Evolutionary conservation across 1,284 basidiomycete species (phyloP).

Genomic region (Thecaphora frezii): DNA sequence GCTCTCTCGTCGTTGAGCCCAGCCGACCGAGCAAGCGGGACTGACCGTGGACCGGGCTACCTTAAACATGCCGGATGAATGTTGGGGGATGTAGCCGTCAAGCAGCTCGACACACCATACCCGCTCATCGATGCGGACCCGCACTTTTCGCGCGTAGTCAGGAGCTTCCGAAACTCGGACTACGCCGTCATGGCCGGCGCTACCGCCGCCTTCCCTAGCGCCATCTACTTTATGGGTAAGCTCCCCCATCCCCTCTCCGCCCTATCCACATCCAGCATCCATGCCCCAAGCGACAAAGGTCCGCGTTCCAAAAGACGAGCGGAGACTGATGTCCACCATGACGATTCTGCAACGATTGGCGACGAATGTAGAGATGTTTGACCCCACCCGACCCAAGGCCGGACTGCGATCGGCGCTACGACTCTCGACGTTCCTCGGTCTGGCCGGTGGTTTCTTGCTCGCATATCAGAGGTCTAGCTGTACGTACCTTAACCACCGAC

Average conservation of each 20-base stretch:
- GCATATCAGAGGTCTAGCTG: conserved; percentile 75
- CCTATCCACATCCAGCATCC: not conserved
- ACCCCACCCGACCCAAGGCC: conserved; percentile 45
- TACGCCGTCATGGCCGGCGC: conserved; percentile 80
- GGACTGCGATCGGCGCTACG: conserved; percentile 44
- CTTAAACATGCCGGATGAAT: too few species aligned
- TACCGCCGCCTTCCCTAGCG: conserved; percentile 76
- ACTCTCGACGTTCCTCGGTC: conserved; percentile 63
- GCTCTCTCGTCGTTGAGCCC: too few species aligned
- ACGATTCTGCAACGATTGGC: too few species aligned
- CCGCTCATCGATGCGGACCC: conserved; percentile 75
- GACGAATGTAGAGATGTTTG: conserved; percentile 51
- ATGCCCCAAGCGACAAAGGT: too few species aligned
- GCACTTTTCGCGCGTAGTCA: conserved; percentile 80
- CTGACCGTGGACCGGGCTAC: too few species aligned
- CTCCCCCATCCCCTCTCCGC: not conserved
- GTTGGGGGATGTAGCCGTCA: too few species aligned
- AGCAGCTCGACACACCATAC: conserved; percentile 52
- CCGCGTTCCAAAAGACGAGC: too few species aligned
- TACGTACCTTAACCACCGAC: conserved; percentile 10
- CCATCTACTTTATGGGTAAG: conserved; percentile 64
- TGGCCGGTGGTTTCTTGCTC: conserved; percentile 82
- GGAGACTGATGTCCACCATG: too few species aligned
- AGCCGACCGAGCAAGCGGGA: too few species aligned
- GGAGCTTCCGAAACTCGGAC: conserved; percentile 86